These are phyloP conservation scores for Quercus cerris DNA, from an alignment of 306 rosid genomes.

Conservation along the genomic window DNA sequence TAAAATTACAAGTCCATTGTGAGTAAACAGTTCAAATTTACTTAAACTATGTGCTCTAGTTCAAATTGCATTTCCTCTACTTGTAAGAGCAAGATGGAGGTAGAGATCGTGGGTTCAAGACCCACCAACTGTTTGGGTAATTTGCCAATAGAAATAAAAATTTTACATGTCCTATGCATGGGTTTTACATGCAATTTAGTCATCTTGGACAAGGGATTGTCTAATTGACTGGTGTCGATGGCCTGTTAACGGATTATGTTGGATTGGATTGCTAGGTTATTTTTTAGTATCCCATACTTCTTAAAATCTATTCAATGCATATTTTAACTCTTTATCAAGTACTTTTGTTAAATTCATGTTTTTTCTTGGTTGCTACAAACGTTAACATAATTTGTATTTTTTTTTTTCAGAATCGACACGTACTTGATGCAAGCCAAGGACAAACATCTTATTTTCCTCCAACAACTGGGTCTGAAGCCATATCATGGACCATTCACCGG, in stretches of 20 bases:
- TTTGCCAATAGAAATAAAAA: too few species aligned
- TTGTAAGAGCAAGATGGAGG: too few species aligned
- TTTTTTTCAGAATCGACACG: constrained; percentile 49
- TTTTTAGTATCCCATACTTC: background rate
- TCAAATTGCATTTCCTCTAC: too few species aligned
- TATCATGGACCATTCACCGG: constrained; percentile 58
- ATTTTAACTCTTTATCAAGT: background rate
- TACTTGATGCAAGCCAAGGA: constrained; percentile 53
- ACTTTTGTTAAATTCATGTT: background rate
- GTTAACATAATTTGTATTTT: background rate
- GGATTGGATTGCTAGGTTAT: background rate
- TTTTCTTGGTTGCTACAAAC: background rate
- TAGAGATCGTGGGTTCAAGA: too few species aligned
- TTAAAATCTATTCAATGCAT: background rate
- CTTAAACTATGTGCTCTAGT: background rate
- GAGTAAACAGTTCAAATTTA: background rate
- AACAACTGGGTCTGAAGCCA: constrained; percentile 56
- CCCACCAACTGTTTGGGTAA: too few species aligned
- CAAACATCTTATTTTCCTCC: constrained; percentile 48
- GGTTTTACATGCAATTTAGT: background rate
- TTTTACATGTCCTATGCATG: background rate
- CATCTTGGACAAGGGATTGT: background rate
- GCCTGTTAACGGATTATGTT: background rate
- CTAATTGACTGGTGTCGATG: background rate
- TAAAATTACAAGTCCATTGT: background rate